Base-by-base conservation (phyloP, 164 flowering plant genomes). In the Echeveria elegans region DNA sequence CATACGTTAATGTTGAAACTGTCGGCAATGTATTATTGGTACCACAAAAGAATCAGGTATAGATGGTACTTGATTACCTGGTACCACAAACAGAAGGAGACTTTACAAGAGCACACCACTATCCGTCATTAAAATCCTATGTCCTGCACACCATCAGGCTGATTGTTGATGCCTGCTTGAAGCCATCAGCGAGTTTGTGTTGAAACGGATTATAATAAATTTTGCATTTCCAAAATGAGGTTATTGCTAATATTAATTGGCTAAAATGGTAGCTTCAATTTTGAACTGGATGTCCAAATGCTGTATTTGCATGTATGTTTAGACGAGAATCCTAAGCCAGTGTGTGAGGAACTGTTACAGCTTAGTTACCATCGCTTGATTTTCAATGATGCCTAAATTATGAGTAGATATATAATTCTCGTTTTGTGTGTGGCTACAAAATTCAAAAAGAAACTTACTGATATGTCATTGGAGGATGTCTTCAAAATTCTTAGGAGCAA, bases 91-190 rank as follows among this genome's bases (percentile, higher is more conserved):
- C 88, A 14, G 82, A 75, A 24, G 96, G 98, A 6, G 96, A 82
- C 75, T 81, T 94, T 78, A 90, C 97, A 71, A 94, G 95, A 67
- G 98, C 98, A 66, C 90, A 77, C 90, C 91, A 89, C 50, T 84
- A 88, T 34, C 98, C 98, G 69, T 93, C 98, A 66, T 90, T 90
- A 70, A 94, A 94, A 61, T 92, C 98, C 98, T 97, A 94, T 21
- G 98, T 94, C 72, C 98, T 77, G 66, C 98, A 90, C 2, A 94
- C 94, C 1, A 92, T 81, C 21, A 94, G 78, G 5, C 98, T 93
- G 1, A 79, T 94, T 6, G 92, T 76, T 56, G 95, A 79, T 4
- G 96, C 98, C 65, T 94, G 89, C 64, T 84, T 79, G 69, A 94
- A 90, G n/a, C 86, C 69, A 52, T 90, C 90, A 34, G 73, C 84